phyloP scores from a whole-genome alignment of 192 early-diverging fungal species.

The Irineochytrium annulatum region DNA sequence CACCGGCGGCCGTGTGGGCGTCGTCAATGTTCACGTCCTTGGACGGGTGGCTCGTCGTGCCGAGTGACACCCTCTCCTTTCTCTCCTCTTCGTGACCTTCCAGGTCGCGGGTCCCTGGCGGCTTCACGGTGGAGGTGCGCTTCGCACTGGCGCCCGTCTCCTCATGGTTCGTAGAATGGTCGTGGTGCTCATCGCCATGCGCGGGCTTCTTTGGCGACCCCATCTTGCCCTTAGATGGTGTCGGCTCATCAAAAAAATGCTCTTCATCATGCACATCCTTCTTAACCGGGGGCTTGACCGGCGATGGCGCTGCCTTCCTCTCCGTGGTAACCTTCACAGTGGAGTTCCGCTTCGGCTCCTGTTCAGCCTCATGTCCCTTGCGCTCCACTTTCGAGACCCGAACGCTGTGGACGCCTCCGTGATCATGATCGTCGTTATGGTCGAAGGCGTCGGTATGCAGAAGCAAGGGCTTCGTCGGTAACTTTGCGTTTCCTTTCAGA shows the following conservation, averaged over 20 bases:
- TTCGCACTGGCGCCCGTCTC: background rate
- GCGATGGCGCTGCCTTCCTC: background rate
- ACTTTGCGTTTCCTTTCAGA: background rate
- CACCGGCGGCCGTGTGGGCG: background rate
- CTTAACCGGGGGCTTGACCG: background rate
- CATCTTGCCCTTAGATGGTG: background rate
- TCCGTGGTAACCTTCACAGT: background rate
- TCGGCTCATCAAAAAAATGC: background rate
- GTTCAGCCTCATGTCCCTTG: background rate
- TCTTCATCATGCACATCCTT: background rate
- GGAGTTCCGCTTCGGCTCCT: background rate
- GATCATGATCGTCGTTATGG: background rate
- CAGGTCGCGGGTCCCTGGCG: too few relatives aligned
- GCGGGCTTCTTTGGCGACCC: background rate
- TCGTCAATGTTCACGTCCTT: slow-evolving; percentile 5
- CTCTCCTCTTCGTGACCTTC: too few relatives aligned
- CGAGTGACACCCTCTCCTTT: too few relatives aligned
- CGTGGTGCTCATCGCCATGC: background rate
- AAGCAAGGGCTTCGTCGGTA: too few relatives aligned
- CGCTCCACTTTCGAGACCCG: background rate
- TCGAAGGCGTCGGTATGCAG: background rate
- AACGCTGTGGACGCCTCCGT: background rate
- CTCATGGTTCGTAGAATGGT: background rate
- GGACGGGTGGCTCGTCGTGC: too few relatives aligned
- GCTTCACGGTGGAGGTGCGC: too few relatives aligned